A percentile compares a stretch with the other conserved stretches of the same genome.
Conservation (phyloP, 495 filamentous ascomycete species). For the Hypoxylon trugodes region DNA sequence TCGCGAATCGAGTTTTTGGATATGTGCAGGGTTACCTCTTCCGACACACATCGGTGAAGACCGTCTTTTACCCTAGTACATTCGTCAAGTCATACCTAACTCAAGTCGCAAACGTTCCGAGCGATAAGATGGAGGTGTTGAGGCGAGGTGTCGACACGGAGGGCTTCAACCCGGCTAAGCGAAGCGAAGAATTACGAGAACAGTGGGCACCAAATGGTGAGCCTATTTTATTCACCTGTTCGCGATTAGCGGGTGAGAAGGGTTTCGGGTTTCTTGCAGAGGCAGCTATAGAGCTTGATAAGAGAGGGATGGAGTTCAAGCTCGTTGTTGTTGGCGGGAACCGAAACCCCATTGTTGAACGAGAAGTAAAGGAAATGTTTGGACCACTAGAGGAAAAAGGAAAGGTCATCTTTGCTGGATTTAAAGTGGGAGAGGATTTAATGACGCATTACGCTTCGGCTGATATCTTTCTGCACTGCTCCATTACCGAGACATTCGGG, state of each 20-base stretch:
- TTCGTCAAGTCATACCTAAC: conserved; percentile 65
- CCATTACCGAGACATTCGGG: conserved; percentile 72
- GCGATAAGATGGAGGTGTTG: conserved; percentile 59
- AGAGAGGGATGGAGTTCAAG: conserved; percentile 63
- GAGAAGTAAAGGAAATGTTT: conserved; percentile 62
- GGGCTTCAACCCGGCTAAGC: conserved; percentile 60
- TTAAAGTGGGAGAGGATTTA: conserved; percentile 61
- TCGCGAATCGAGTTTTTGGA: conserved; percentile 63
- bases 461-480: conserved; percentile 71
- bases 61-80: conserved; percentile 68
- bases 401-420: conserved; percentile 66
- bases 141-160: conserved; percentile 68
- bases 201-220: conserved; percentile 65
- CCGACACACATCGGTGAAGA: conserved; percentile 61
- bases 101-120: conserved; percentile 54
- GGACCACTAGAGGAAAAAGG: conserved; percentile 49
- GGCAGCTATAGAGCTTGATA: conserved; percentile 57
- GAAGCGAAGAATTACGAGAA: conserved; percentile 56
- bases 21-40: conserved; percentile 68
- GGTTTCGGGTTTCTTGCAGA: conserved; percentile 69
- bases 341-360: conserved; percentile 64
- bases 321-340: conserved; percentile 70
- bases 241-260: conserved; percentile 69
- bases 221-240: conserved; percentile 66
- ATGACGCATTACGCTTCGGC: conserved; percentile 66